These are phyloP conservation scores for Globisporangium splendens DNA, from an alignment of 352 stramenopile species.

Conservation along the genomic window DNA sequence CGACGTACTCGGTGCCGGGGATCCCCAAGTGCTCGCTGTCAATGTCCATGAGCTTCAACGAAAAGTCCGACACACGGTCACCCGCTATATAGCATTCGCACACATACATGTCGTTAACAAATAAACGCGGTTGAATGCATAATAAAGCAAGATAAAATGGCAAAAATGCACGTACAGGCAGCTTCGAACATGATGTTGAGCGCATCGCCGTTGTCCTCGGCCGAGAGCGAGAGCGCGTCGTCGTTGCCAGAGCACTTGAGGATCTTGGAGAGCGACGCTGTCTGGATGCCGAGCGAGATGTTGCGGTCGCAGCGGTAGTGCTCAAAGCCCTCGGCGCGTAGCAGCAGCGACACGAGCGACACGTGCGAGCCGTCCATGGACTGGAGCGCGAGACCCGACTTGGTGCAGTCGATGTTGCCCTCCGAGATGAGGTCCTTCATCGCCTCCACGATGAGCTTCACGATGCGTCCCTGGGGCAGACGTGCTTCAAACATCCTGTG, in stretches of 20 bases:
- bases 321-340: constrained; percentile 95
- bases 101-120: too few relatives aligned
- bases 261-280: constrained; percentile 98
- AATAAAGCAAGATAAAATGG: not conserved
- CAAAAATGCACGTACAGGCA: constrained; percentile 54
- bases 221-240: constrained; percentile 97
- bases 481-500: constrained; percentile 98
- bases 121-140: too few relatives aligned
- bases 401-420: constrained; percentile 96
- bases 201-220: constrained; percentile 95
- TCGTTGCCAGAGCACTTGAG: constrained; percentile 99
- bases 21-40: constrained; percentile 98
- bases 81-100: constrained; percentile 37
- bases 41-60: constrained; percentile 99
- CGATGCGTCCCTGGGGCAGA: constrained; percentile 93
- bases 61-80: constrained; percentile 94
- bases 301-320: constrained; percentile 98
- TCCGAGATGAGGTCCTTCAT: constrained; percentile 99
- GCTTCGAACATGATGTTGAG: constrained; percentile 99
- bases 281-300: constrained; percentile 97
- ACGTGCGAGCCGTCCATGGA: constrained; percentile 99
- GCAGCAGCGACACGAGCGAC: constrained; percentile 94
- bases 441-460: constrained; percentile 99
- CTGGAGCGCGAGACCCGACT: constrained; percentile 91
- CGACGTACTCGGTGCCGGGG: constrained; percentile 98